phyloP scores from a whole-genome alignment of 116 monocot species.

The Trichopus zeylanicus region DNA sequence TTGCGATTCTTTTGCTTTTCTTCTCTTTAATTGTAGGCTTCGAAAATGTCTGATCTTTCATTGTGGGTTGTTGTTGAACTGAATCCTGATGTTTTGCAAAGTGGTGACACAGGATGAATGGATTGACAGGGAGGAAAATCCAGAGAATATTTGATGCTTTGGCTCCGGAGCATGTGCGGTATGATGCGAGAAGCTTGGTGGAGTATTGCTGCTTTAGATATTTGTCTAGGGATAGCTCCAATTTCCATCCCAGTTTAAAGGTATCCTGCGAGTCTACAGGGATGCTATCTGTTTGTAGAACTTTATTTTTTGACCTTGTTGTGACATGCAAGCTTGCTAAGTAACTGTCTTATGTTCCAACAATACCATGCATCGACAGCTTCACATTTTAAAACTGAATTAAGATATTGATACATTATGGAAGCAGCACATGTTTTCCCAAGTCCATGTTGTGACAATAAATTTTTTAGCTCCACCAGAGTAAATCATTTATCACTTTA shows the following conservation, averaged over 20 bases:
- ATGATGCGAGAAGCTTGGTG: constrained; percentile 70
- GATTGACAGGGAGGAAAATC: constrained; percentile 80
- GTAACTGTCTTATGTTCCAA: too few relatives aligned
- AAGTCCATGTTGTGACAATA: too few relatives aligned
- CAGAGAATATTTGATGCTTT: constrained; percentile 67
- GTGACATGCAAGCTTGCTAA: too few relatives aligned
- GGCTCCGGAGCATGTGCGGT: constrained; percentile 39
- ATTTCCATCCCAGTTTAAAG: constrained; percentile 82
- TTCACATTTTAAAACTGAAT: too few relatives aligned
- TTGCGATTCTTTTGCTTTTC: too few relatives aligned
- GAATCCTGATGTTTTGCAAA: neutral
- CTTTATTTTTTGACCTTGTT: too few relatives aligned
- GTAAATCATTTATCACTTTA: too few relatives aligned
- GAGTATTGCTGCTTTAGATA: constrained; percentile 96
- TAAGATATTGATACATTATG: too few relatives aligned
- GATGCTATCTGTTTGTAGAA: neutral
- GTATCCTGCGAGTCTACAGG: constrained; percentile 9
- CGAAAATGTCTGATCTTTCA: neutral
- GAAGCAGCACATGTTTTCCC: too few relatives aligned
- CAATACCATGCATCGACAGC: too few relatives aligned
- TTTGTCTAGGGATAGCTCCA: constrained; percentile 71
- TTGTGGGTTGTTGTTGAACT: constrained; percentile 9
- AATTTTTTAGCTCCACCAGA: too few relatives aligned
- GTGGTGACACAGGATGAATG: constrained; percentile 58
- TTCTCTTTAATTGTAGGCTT: too few relatives aligned